Percentiles rank a stretch among this genome's conserved stretches.
Evolutionary conservation across 306 rosid genomes (phyloP).

Genomic region (Glycine tomentella): DNA sequence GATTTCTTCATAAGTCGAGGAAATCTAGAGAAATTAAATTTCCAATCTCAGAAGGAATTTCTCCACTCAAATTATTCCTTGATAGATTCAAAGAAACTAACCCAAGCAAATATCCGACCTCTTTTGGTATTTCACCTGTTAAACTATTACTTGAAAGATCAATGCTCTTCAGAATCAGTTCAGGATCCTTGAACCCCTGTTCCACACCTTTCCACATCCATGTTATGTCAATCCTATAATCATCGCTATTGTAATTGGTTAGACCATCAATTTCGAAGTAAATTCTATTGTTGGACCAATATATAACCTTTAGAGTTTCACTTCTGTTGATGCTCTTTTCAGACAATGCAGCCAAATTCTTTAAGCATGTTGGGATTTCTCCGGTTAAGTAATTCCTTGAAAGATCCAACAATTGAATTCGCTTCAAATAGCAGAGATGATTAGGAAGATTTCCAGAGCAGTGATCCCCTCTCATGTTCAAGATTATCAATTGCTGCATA

Average conservation of each 20-base stretch:
- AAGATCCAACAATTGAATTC: neutral
- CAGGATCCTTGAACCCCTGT: slow-evolving; percentile 26
- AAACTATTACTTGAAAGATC: slow-evolving; percentile 3
- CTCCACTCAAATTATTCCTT: slow-evolving; percentile 16
- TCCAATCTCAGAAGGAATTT: neutral
- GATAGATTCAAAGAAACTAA: slow-evolving; percentile 19
- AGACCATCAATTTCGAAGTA: too few species aligned
- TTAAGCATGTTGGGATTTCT: slow-evolving; percentile 12
- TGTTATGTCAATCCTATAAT: too few species aligned
- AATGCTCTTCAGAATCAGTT: neutral
- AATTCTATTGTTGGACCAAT: too few species aligned
- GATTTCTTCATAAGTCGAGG: slow-evolving; percentile 2
- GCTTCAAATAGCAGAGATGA: neutral
- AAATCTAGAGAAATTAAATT: neutral
- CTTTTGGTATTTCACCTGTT: neutral
- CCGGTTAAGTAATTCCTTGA: neutral
- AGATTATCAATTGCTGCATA: neutral
- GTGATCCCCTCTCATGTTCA: slow-evolving; percentile 11
- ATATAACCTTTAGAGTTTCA: too few species aligned
- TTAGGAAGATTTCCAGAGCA: neutral
- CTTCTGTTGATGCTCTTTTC: neutral
- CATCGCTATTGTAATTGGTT: too few species aligned
- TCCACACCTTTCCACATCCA: neutral
- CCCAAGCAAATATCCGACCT: neutral
- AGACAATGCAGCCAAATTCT: slow-evolving; percentile 21